Evolutionary conservation across 495 filamentous ascomycete genomes (phyloP), one percentile per base, ranked within the genome.

Genomic region (Penicillium lagena): DNA sequence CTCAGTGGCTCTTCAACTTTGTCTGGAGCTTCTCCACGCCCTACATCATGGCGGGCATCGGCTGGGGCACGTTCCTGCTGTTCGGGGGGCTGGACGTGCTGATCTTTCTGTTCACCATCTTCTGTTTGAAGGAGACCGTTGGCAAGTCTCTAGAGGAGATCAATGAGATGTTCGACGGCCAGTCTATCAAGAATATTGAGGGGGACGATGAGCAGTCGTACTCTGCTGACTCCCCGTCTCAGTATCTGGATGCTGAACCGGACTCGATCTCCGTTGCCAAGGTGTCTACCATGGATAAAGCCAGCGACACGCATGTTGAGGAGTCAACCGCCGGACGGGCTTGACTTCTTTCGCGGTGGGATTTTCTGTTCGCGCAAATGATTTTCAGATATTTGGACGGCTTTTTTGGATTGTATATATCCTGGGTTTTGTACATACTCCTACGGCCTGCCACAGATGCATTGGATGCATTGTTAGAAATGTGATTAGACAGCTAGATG

Each of bases 101-200:
- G 3, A 66, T 75, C 12, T 55, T 65, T 8, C 51, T 58, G 0
- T 73, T 73, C 37, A 70, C 72, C 8, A 68, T 55, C 32, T 50
- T 68, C 50, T 73, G 66, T 47, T 50, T 79, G 7, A 73, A 75
- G 37, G 76, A 89, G 68, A 89, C 85, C 2, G 78, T 73, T 15
- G 75, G 81, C 17, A 85, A 85, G 71, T 80, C 77, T 2, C 73
- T 89, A n/a, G 85, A 89, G 67, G 84, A 88, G 64, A 77, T 89
- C 33, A 66, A 74, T 51, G 33, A 71, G 12, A 54, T 88, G 61
- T 89, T 89, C 43, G 74, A 66, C 10, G 54, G 55, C 1, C 11
- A 47, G 27, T 43, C 47, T 35, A 32, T 47, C 22, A 22, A 22
- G 7, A 47, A 59, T 45, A 14, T 41, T 1, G 53, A 60, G 27